These are phyloP conservation scores for Groenewaldozyma tartarivorans DNA, from an alignment of 805 yeast genomes.

Conservation along the genomic window DNA sequence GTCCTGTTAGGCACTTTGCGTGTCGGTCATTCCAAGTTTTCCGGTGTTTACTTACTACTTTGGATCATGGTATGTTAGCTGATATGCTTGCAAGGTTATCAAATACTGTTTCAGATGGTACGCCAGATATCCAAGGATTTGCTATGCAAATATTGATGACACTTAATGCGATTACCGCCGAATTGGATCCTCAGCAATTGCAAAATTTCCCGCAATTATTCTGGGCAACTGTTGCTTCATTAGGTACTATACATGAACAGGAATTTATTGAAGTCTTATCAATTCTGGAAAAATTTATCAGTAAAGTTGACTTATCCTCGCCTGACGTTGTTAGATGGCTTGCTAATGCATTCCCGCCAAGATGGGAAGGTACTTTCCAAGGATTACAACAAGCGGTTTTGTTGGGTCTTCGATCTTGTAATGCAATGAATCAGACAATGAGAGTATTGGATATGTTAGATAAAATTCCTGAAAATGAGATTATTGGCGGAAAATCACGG, in stretches of 20 bases:
- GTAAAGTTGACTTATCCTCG: constrained; percentile 78
- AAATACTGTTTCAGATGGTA: constrained; percentile 84
- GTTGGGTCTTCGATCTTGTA: constrained; percentile 75
- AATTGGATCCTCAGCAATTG: constrained; percentile 64
- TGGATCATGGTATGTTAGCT: constrained; percentile 81
- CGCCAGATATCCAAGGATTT: constrained; percentile 87
- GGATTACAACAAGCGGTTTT: constrained; percentile 74
- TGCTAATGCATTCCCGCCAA: constrained; percentile 80
- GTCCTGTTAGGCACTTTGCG: constrained; percentile 94
- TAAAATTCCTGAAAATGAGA: constrained; percentile 56
- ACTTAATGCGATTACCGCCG: constrained; percentile 82
- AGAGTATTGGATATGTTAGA: constrained; percentile 65
- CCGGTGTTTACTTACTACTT: constrained; percentile 66
- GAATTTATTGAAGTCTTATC: constrained; percentile 86
- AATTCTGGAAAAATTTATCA: constrained; percentile 68
- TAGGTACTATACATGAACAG: constrained; percentile 82
- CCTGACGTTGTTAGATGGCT: constrained; percentile 78
- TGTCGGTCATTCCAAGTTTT: constrained; percentile 93
- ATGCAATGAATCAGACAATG: constrained; percentile 69
- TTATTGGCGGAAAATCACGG: constrained; percentile 61
- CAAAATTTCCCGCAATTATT: constrained; percentile 87
- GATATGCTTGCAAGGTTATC: constrained; percentile 92
- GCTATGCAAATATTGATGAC: constrained; percentile 97
- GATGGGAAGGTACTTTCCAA: constrained; percentile 91
- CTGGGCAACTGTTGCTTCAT: constrained; percentile 91